Percentiles rank a stretch among this genome's conserved stretches.
Conservation (phyloP, 202 grass and related monocot species). For the Thinopyrum obtusiflorum region DNA sequence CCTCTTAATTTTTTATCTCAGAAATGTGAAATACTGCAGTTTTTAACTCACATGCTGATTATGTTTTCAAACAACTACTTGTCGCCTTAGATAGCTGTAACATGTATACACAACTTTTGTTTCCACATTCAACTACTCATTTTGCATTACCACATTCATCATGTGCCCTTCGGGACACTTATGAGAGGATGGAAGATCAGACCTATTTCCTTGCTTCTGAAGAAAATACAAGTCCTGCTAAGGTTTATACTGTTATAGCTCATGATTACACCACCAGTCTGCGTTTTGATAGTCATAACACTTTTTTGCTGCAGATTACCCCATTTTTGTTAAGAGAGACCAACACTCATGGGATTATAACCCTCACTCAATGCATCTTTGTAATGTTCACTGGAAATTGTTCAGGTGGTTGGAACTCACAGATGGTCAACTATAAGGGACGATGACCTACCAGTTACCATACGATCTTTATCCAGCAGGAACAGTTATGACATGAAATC, state of each 20-base stretch:
- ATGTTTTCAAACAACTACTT: background rate
- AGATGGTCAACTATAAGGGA: background rate
- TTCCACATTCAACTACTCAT: background rate
- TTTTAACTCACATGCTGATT: background rate
- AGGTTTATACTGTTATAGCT: conserved; percentile 8
- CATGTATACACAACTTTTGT: background rate
- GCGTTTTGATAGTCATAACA: background rate
- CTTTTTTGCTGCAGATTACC: background rate
- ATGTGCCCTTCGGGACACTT: conserved; percentile 2
- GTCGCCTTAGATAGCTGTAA: background rate
- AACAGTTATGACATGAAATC: conserved; percentile 13
- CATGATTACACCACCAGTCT: conserved; percentile 2
- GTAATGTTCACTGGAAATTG: background rate
- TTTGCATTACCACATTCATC: background rate
- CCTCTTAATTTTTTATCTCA: background rate
- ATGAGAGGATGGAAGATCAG: background rate
- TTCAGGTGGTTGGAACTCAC: background rate
- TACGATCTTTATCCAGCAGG: conserved; percentile 19
- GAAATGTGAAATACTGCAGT: background rate
- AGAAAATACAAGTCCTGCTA: background rate
- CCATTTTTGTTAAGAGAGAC: conserved; percentile 18
- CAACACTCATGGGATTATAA: background rate
- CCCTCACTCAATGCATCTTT: background rate
- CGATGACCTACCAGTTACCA: background rate
- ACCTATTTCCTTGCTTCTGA: background rate